Evolutionary conservation across 805 yeast genomes (phyloP).

Genomic region (Saturnispora kantuleensis): DNA sequence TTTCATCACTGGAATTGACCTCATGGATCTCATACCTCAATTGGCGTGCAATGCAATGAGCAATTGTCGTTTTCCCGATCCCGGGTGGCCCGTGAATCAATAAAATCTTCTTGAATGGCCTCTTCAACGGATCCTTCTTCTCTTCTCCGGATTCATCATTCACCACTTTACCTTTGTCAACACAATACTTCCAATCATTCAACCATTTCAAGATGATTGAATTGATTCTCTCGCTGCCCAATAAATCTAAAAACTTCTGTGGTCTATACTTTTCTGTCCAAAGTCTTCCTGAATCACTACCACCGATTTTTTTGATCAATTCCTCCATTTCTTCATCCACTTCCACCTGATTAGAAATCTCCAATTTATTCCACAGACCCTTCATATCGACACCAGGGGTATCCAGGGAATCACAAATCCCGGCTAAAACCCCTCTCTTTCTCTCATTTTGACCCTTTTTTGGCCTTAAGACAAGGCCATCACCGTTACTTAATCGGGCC

Average conservation of each 20-base stretch:
- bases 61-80: constrained; percentile 81
- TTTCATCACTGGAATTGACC: constrained; percentile 76
- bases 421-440: background rate
- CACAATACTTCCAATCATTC: constrained; percentile 54
- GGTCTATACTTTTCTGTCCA: constrained; percentile 69
- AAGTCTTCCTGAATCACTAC: constrained; percentile 13
- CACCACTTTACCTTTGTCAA: constrained; percentile 18
- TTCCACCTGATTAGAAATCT: constrained; percentile 13
- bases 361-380: constrained; percentile 16
- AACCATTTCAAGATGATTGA: constrained; percentile 54
- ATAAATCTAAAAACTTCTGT: constrained; percentile 47
- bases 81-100: constrained; percentile 91
- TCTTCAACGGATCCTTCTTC: constrained; percentile 33
- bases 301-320: background rate
- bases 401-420: no score
- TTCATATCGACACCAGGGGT: constrained; percentile 16
- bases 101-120: constrained; percentile 56
- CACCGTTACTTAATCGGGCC: constrained; percentile 15
- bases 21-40: constrained; percentile 75
- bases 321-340: no score
- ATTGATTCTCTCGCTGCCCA: constrained; percentile 61
- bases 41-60: constrained; percentile 75
- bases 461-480: constrained; percentile 15
- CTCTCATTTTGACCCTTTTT: constrained; percentile 6
- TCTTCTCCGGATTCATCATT: no score